These are phyloP conservation scores for Astraeus odoratus DNA, from an alignment of 768 basidiomycete species.

Conservation along the genomic window DNA sequence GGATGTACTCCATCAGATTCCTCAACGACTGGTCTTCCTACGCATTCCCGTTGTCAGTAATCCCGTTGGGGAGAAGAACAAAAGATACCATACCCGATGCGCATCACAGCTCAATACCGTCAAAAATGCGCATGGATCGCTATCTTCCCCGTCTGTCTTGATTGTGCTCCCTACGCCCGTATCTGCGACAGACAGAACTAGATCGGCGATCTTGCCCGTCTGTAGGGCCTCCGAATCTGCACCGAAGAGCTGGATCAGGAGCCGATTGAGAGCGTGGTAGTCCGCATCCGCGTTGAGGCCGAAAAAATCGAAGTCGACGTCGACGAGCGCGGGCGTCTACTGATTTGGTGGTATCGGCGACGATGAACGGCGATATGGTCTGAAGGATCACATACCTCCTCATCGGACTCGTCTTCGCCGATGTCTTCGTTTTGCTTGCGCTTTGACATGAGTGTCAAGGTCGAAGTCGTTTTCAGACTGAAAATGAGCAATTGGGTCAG, in stretches of 20 bases:
- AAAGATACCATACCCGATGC: slow-evolving; percentile 44
- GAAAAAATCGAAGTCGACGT: slow-evolving; percentile 78
- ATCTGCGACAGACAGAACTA: slow-evolving; percentile 74
- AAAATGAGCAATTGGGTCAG: too few species aligned
- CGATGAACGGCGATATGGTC: too few species aligned
- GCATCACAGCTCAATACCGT: slow-evolving; percentile 74
- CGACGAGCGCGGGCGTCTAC: slow-evolving; percentile 15
- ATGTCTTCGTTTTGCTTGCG: slow-evolving; percentile 40
- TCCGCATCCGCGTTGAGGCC: slow-evolving; percentile 76
- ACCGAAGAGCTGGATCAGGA: slow-evolving; percentile 58
- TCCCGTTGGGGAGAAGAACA: not conserved
- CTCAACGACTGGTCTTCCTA: slow-evolving; percentile 70
- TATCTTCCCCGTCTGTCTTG: slow-evolving; percentile 62
- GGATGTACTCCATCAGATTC: slow-evolving; percentile 63
- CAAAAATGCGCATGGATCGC: slow-evolving; percentile 82
- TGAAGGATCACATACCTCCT: slow-evolving; percentile 33
- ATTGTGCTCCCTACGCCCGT: slow-evolving; percentile 84
- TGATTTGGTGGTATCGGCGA: slow-evolving; percentile 8
- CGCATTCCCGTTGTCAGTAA: not conserved
- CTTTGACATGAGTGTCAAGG: slow-evolving; percentile 53
- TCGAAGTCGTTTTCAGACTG: too few species aligned
- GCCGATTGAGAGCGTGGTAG: slow-evolving; percentile 78
- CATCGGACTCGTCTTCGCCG: slow-evolving; percentile 32
- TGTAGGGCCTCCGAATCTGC: slow-evolving; percentile 70
- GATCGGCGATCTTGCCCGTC: slow-evolving; percentile 68